phyloP scores from a whole-genome alignment of 768 basidiomycete species.

The Phylloporus arenicola region DNA sequence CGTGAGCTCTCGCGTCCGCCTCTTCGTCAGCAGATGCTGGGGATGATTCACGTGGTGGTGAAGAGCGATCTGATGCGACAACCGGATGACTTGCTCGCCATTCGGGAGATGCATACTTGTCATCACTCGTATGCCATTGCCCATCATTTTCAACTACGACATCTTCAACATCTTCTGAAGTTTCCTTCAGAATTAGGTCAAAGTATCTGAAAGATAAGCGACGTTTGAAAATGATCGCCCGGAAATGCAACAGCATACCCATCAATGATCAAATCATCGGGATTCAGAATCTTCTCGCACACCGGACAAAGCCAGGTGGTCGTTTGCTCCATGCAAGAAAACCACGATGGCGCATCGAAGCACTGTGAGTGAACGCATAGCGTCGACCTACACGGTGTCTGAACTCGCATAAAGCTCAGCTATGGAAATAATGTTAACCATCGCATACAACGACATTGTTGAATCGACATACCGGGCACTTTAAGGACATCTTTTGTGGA shows the following conservation, averaged over 20 bases:
- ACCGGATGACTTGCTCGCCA: conserved; percentile 63
- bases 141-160: conserved; percentile 93
- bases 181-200: conserved; percentile 73
- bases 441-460: neutral
- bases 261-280: conserved; percentile 84
- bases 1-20: conserved; percentile 35
- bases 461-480: conserved; percentile 73
- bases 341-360: conserved; percentile 94
- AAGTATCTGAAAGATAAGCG: conserved; percentile 58
- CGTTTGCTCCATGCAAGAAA: conserved; percentile 91
- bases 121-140: conserved; percentile 91
- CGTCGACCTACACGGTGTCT: conserved; percentile 79
- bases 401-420: conserved; percentile 86
- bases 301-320: conserved; percentile 95
- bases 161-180: conserved; percentile 79
- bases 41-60: conserved; percentile 28
- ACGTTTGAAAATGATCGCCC: neutral
- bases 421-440: conserved; percentile 16
- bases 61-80: conserved; percentile 16
- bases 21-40: conserved; percentile 27
- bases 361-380: conserved; percentile 88
- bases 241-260: conserved; percentile 49
- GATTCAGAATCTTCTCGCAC: conserved; percentile 73
- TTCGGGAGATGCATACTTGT: conserved; percentile 67
- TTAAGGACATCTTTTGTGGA: conserved; percentile 83